These are phyloP conservation scores for Bodo saltans DNA, from an alignment of 78 protist species.

Conservation along the genomic window DNA sequence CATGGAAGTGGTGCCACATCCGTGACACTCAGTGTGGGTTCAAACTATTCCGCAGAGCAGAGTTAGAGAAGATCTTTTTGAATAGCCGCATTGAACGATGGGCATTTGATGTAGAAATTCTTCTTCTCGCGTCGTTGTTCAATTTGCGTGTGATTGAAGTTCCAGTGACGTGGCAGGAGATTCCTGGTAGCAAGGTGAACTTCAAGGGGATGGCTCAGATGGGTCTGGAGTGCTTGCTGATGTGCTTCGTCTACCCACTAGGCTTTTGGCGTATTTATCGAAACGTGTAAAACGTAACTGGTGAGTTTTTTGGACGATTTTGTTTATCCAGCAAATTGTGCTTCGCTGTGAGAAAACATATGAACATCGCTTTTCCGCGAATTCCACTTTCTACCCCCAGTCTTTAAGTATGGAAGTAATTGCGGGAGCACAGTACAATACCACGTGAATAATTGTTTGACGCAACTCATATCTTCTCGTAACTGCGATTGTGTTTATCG, in stretches of 20 bases:
- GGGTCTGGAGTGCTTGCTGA: conserved; percentile 18
- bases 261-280: not conserved
- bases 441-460: no score
- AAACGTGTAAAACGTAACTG: no score
- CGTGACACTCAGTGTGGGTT: conserved; percentile 45
- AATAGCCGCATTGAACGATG: conserved; percentile 21
- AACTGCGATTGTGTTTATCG: no score
- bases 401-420: no score
- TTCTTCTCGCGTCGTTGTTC: not conserved
- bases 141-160: not conserved
- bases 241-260: not conserved
- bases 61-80: not conserved
- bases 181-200: conserved; percentile 7
- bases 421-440: no score
- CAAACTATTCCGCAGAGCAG: conserved; percentile 31
- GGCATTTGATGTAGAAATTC: conserved; percentile 40
- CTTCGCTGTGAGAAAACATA: no score
- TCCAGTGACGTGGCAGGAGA: conserved; percentile 5
- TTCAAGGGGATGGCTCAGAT: conserved; percentile 17
- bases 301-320: no score
- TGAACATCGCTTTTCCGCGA: no score
- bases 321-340: no score
- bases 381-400: no score
- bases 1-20: not conserved
- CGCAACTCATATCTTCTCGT: no score